Base-by-base conservation (phyloP, 2,329 filamentous ascomycete species). In the Thyridium curvatum region DNA sequence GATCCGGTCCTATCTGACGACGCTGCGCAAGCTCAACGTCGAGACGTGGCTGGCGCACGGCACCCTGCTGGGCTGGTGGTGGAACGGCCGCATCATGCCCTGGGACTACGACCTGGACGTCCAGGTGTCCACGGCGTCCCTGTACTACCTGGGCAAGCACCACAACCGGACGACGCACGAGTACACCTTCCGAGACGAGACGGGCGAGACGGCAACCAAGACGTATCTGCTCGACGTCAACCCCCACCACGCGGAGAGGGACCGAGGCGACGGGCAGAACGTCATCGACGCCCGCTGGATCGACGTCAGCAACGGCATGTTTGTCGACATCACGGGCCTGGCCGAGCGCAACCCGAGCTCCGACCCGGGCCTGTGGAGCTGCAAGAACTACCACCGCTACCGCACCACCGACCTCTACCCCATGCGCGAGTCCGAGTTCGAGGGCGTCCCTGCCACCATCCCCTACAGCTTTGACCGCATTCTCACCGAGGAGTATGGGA, bases 21-120 rank as follows among this genome's bases (percentile, higher is more conserved):
- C 77, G 40, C 83, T 86, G 58, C 65, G 69, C 33, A 66, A 74
- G 14, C 68, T 82, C 39, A 75, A 77, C 7, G 62, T 88, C 45
- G 85, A 91, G 61, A 91, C 87, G 1, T 93, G 87, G 87, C 78
- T 94, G 42, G 86, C 87, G 30, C 87, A 94, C 59, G 87, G 87
- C 35, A 89, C 86, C 4, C 64, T 93, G 36, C 66, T 94, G 16
- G 87, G 86, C 12, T 94, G 87, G 87, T 93, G 85, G 84, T 94
- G 87, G 87, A 91, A 88, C 56, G 74, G 69, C 32, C 64, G 78
- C 61, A 79, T 86, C 54, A 78, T 90, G 65, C 85, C 86, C 1
- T 90, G 86, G 86, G 86, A 93, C 59, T 85, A 80, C 66, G 87
- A 94, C 58, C 68, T 93, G 34, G 87, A 94, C 59, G 85, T 86